Base-by-base conservation (phyloP, 2,329 filamentous ascomycete genomes). In the Septoria linicola region DNA sequence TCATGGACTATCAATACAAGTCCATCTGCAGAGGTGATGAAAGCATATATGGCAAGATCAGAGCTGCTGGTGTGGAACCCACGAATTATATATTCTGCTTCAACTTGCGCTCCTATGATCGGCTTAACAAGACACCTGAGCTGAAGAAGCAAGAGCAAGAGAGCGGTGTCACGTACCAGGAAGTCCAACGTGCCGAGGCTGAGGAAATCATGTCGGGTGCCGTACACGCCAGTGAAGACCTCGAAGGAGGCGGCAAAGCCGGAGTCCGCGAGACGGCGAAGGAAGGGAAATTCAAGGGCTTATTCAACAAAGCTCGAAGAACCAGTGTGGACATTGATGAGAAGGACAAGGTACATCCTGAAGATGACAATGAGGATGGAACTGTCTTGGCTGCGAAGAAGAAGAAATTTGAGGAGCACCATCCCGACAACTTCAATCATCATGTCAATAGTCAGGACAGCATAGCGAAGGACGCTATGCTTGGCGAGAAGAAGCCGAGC, bases 1-100 rank as follows among this genome's bases (percentile, higher is more conserved):
- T 97, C 64, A 97, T 99, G 89, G 91, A 97, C 68, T 97, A 96
- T 66, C 93, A 97, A 68, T 99, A 93, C 77, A 95, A 95, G 72
- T 95, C 89, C 0, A 95, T 99, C 59, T 89, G 87, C 65, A 85
- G 93, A 37, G 93, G 93, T 4, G 86, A 95, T 58, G 78, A 97
- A 66, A 96, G 89, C 3, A 97, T 99, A 45, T 93, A 87, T 62
- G 89, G 82, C 32, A 85, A 87, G 65, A 83, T 96, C 52, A 76
- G 77, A 51, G 81, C 80, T 5, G 77, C 87, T 56, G 90, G 88
- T 1, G 81, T 93, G 1, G 84, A 96, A 61, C 89, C 91, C 0
- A 80, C 64, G 61, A 72, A 96, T 54, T 81, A 97, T 70, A 84
- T 99, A 25, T 96, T 95, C 72, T 80, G 95, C 65, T 99, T 97